These are phyloP conservation scores for Phytophthora sp. DNA, from an alignment of 352 stramenopile genomes.

Conservation along the genomic window DNA sequence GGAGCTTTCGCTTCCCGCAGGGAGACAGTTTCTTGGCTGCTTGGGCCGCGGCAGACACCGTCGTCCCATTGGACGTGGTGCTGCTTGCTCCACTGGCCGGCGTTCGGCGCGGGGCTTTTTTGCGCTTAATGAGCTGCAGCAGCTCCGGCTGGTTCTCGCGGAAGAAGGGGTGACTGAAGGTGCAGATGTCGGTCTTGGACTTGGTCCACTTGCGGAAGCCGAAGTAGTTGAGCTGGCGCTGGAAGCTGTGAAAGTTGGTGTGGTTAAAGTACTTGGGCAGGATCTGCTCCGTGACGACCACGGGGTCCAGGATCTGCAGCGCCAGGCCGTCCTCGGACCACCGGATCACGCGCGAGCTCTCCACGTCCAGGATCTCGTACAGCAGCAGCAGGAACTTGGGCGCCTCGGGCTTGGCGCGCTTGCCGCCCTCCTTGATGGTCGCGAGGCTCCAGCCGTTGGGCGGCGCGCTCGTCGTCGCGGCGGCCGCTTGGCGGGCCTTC, in stretches of 20 bases:
- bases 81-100: slow-evolving; percentile 13
- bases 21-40: slow-evolving; percentile 47
- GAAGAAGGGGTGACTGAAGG: slow-evolving; percentile 86
- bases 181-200: slow-evolving; percentile 86
- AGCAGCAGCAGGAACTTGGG: slow-evolving; percentile 86
- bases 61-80: slow-evolving; percentile 5
- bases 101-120: slow-evolving; percentile 68
- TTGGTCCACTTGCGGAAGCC: too few relatives aligned
- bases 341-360: slow-evolving; percentile 73
- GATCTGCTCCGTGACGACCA: slow-evolving; percentile 74
- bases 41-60: slow-evolving; percentile 4
- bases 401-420: slow-evolving; percentile 55
- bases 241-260: slow-evolving; percentile 92
- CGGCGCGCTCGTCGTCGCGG: not conserved
- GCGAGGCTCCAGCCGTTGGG: slow-evolving; percentile 29
- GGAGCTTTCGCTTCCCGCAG: slow-evolving; percentile 55
- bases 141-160: slow-evolving; percentile 74
- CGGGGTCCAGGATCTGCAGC: slow-evolving; percentile 78
- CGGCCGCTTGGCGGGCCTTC: slow-evolving; percentile 3
- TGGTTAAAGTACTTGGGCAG: slow-evolving; percentile 95
- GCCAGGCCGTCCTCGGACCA: slow-evolving; percentile 79
- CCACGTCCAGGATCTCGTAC: slow-evolving; percentile 80
- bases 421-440: slow-evolving; percentile 45
- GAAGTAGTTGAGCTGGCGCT: slow-evolving; percentile 95
- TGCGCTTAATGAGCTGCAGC: slow-evolving; percentile 81